A percentile compares a stretch with the other conserved stretches of the same genome.
phyloP scores from a whole-genome alignment of 306 rosid genomes.

The Ochetophila trinervis region DNA sequence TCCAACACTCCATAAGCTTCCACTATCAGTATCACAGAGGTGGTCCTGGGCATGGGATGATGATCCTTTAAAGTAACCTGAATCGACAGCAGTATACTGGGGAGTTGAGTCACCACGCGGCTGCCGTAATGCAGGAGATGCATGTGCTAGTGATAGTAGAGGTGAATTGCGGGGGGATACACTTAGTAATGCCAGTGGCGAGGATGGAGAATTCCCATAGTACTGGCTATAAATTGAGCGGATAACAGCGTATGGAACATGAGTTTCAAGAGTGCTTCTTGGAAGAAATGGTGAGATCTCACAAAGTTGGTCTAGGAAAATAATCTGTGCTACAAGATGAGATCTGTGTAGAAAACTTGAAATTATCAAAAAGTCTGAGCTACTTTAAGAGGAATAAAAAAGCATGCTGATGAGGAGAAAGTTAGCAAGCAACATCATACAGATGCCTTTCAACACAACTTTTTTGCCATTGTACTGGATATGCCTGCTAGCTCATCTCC shows the following conservation, averaged over 20 bases:
- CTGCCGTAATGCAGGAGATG: constrained; percentile 65
- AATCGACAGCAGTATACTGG: constrained; percentile 53
- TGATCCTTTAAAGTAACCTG: constrained; percentile 68
- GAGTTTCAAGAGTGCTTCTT: constrained; percentile 76
- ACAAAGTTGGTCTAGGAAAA: constrained; percentile 92
- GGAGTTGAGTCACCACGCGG: constrained; percentile 76
- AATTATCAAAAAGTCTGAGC: constrained; percentile 9
- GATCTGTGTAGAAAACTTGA: constrained; percentile 53
- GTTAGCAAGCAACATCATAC: neutral
- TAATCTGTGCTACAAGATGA: constrained; percentile 82
- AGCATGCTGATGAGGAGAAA: neutral
- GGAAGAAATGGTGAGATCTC: constrained; percentile 92
- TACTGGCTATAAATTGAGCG: constrained; percentile 89
- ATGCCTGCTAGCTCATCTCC: no score
- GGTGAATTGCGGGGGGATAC: constrained; percentile 88
- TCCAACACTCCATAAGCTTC: constrained; percentile 49
- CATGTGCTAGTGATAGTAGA: constrained; percentile 58
- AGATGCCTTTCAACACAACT: neutral
- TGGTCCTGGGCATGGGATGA: constrained; percentile 62
- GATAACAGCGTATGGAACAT: constrained; percentile 84
- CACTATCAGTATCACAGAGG: constrained; percentile 46
- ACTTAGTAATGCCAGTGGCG: constrained; percentile 59
- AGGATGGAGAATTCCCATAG: constrained; percentile 69
- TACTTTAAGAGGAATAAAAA: neutral
- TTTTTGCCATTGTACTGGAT: neutral